Base-by-base conservation (phyloP, 1,284 basidiomycete species). In the Melampsora americana region DNA sequence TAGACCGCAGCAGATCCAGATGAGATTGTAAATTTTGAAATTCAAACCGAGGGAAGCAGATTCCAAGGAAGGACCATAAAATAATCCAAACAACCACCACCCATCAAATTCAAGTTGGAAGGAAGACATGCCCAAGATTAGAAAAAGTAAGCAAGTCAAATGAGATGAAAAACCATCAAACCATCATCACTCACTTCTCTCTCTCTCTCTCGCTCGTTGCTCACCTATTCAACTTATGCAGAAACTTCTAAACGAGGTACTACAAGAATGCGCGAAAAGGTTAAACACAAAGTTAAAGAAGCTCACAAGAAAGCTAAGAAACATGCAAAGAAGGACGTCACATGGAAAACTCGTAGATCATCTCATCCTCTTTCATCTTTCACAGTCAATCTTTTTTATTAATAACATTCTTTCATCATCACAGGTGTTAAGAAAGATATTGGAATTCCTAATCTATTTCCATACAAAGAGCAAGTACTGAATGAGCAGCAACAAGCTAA, bases 381-480 rank as follows among this genome's bases (percentile, higher is more conserved):
- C 73, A 18, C 53, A 79, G 23, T 78, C 3, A 67, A 16, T 2
- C 28, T 32, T 18, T 42, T 26, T 64, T 64, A n/a, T n/a, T 53
- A 56, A 73, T 75, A 48, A 75, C 64, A 39, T 56, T 48, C 11
- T 53, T 26, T n/a, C 16, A 14, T 14, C 42, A 14, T 44, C 42
- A 87, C 87, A 91, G 86, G 89, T 87, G 83, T 88, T 86, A 84
- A 92, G 87, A 86, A 89, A 83, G 95, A 99, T 82, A 92, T 91
- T 32, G 96, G 96, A 65, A 95, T 99, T 78, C 95, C 95, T n/a
- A 96, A 92, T 84, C 90, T 89, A 78, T 96, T 95, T 85, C 95
- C 95, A 3, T 96, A 91, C 87, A 99, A 98, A 86, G 95, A 97
- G 82, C 90, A 95, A 84, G 90, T 99, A 77, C 86, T 99, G 59